Conservation (phyloP, 139 green algal species). For the Chlorella sp. region DNA sequence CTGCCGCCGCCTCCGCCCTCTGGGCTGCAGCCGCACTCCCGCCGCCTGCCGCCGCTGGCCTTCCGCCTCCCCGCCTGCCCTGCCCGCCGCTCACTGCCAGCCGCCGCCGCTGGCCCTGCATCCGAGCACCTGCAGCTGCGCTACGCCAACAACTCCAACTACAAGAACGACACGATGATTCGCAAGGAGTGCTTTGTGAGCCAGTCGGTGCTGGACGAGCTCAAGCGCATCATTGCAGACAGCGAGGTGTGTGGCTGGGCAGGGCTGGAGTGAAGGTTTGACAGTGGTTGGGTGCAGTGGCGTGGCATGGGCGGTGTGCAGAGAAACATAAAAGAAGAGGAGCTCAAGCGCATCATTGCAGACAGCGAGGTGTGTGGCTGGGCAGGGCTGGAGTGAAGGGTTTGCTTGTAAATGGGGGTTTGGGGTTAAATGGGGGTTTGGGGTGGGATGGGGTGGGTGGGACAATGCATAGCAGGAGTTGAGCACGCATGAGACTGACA, state of each 20-base stretch:
- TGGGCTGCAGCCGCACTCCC: too few relatives aligned
- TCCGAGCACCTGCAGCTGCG: constrained; percentile 74
- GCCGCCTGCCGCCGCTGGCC: not conserved
- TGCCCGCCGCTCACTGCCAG: not conserved
- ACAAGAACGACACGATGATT: constrained; percentile 99
- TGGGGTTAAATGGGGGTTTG: too few relatives aligned
- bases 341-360: constrained; percentile 92
- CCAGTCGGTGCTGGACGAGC: constrained; percentile 84
- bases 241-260: constrained; percentile 75
- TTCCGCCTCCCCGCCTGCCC: not conserved
- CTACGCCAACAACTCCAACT: constrained; percentile 99
- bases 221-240: constrained; percentile 92
- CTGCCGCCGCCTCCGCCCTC: too few relatives aligned
- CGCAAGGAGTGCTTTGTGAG: constrained; percentile 86
- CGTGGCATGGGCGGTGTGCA: too few relatives aligned
- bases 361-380: constrained; percentile 83
- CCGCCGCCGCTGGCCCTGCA: not conserved
- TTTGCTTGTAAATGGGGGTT: too few relatives aligned
- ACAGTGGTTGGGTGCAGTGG: not conserved
- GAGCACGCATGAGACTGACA: too few relatives aligned
- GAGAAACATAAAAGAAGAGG: too few relatives aligned
- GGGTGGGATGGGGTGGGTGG: too few relatives aligned
- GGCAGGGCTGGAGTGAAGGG: not conserved
- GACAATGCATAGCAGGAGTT: too few relatives aligned
- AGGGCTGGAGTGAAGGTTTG: not conserved